Percentiles rank a stretch among this genome's conserved stretches.
Evolutionary conservation across 1,284 basidiomycete genomes (phyloP).

Genomic region (Pseudozyma pruni): DNA sequence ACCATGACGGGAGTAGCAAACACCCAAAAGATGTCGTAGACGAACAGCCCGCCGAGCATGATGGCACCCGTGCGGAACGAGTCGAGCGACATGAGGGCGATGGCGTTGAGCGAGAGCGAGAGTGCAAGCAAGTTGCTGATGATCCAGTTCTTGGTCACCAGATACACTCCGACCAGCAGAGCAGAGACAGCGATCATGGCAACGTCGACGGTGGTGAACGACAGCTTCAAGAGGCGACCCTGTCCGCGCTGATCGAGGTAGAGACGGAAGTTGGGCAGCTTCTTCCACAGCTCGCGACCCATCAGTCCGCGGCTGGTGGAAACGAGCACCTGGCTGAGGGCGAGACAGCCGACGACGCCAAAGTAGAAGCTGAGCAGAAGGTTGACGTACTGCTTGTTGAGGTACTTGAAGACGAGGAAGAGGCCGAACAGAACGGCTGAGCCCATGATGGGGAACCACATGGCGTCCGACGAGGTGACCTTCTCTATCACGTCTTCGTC

Average conservation of each 20-base stretch:
- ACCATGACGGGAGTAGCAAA: slow-evolving; percentile 67
- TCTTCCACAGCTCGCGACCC: slow-evolving; percentile 43
- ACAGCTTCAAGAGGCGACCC: slow-evolving; percentile 48
- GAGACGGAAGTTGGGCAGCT: slow-evolving; percentile 45
- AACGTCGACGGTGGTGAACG: slow-evolving; percentile 71
- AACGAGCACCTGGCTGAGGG: slow-evolving; percentile 50
- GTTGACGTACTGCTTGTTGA: slow-evolving; percentile 62
- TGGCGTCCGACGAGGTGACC: slow-evolving; percentile 62
- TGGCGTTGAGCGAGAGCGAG: slow-evolving; percentile 83
- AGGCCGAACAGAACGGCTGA: slow-evolving; percentile 59
- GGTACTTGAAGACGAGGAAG: slow-evolving; percentile 64
- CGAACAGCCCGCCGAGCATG: slow-evolving; percentile 73
- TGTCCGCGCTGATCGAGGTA: slow-evolving; percentile 39
- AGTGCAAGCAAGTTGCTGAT: slow-evolving; percentile 84
- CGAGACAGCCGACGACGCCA: slow-evolving; percentile 58
- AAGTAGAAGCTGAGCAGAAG: slow-evolving; percentile 63
- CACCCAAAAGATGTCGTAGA: slow-evolving; percentile 68
- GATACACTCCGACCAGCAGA: slow-evolving; percentile 78
- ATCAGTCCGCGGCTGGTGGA: slow-evolving; percentile 24
- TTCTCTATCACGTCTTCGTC: slow-evolving; percentile 51
- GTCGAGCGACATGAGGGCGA: slow-evolving; percentile 86
- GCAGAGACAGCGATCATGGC: slow-evolving; percentile 76
- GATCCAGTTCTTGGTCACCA: slow-evolving; percentile 74
- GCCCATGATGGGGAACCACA: slow-evolving; percentile 65
- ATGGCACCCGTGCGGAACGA: slow-evolving; percentile 88